These are phyloP conservation scores for Colletotrichum cuscutae DNA, from an alignment of 2,329 filamentous ascomycete species.

Conservation along the genomic window DNA sequence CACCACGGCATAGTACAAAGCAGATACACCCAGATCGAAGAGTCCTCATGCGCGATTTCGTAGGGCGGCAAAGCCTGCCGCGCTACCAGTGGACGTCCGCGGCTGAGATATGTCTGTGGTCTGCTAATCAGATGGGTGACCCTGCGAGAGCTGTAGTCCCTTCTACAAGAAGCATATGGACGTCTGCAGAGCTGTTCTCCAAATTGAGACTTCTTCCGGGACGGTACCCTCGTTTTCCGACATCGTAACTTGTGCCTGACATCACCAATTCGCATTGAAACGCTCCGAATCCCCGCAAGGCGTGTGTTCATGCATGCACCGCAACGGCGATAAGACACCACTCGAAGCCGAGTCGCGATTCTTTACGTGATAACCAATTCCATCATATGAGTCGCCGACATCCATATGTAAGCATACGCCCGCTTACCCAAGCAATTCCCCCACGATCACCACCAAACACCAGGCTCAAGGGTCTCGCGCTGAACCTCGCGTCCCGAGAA, in stretches of 20 bases:
- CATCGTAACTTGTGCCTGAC: background rate
- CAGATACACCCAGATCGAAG: background rate
- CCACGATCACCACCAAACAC: background rate
- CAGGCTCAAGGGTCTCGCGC: background rate
- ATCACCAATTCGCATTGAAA: background rate
- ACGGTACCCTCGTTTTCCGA: background rate
- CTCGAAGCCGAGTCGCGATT: too few species aligned
- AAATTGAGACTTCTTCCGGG: background rate
- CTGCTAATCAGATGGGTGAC: background rate
- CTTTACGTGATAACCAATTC: too few species aligned
- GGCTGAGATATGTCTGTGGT: background rate
- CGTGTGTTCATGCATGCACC: background rate
- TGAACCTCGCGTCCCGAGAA: background rate
- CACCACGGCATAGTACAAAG: background rate
- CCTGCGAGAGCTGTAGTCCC: background rate
- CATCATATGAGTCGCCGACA: too few species aligned
- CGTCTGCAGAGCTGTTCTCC: background rate
- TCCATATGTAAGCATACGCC: background rate
- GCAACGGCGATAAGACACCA: background rate
- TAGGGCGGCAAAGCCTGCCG: background rate
- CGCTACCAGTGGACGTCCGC: background rate
- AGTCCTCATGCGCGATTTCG: background rate
- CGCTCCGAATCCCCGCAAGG: background rate
- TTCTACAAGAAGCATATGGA: background rate
- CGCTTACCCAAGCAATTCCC: background rate